Base-by-base conservation (phyloP, 1,284 basidiomycete species). In the Leccinum pallidistipes region DNA sequence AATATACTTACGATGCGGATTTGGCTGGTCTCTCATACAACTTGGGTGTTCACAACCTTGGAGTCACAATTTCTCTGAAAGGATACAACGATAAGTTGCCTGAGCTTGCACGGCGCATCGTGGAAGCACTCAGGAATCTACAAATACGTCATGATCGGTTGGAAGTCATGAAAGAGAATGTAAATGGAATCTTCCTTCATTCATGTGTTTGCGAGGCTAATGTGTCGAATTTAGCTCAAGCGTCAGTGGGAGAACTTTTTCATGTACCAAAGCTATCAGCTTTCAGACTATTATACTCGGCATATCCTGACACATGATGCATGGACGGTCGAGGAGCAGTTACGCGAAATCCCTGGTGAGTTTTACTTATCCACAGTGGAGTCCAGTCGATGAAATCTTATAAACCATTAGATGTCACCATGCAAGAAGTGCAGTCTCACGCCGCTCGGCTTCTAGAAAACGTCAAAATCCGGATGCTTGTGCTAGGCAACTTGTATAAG, bases 11-110 rank as follows among this genome's bases (percentile, higher is more conserved):
- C 74, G 92, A 96, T 69, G 97, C 97, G 8, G 90, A 93, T 57
- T 83, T 99, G 18, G 97, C 96, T 32, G 95, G 95, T 14, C 81
- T 99, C 54, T 80, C 81, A 12, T 99, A 97, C 78, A 83, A 80
- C 67, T 83, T 97, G 66, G 80, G 84, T 38, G 81, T 84, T 32
- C 83, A 88, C 65, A 81, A 82, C 7, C 87, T 89, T 32, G 91
- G 92, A 2, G 75, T 98, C 45, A 84, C 82, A 54, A 75, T 98
- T 34, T 81, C 83, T 9, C 79, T 95, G 54, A 84, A 83, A 56
- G 97, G 97, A 2, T 99, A 98, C 79, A 97, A 97, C 72, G 96
- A 99, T 78, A 98, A 98, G 78, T 81, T 99, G 43, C 79, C 86
- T 6, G 85, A 92, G 0, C 83, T 99, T 36, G 83, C 90, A 8